Percentiles rank a stretch among this genome's conserved stretches.
phyloP scores from a whole-genome alignment of 2,329 filamentous ascomycete species.

The Fusarium goolgardi region DNA sequence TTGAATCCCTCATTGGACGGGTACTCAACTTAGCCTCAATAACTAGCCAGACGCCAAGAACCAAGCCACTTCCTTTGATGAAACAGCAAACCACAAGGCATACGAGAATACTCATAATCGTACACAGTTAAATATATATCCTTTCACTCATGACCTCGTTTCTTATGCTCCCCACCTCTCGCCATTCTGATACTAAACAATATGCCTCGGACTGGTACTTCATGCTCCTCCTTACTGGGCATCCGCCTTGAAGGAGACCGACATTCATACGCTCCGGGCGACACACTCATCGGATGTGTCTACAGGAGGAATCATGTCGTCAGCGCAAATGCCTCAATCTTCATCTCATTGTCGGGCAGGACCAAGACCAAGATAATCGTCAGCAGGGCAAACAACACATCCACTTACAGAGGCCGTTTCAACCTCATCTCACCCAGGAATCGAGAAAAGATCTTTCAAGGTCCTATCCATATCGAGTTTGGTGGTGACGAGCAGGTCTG shows the following conservation, averaged over 20 bases:
- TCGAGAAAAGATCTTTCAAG: slow-evolving; percentile 36
- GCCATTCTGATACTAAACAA: not conserved
- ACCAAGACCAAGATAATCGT: slow-evolving; percentile 44
- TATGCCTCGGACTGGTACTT: slow-evolving; percentile 14
- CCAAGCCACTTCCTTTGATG: not conserved
- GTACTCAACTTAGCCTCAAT: not conserved
- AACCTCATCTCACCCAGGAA: slow-evolving; percentile 36
- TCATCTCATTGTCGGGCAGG: slow-evolving; percentile 43
- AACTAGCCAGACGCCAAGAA: not conserved
- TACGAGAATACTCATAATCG: not conserved
- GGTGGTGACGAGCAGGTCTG: slow-evolving; percentile 35
- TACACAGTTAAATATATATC: no score
- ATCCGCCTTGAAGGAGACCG: slow-evolving; percentile 25
- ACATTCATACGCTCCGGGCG: slow-evolving; percentile 38
- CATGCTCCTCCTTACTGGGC: slow-evolving; percentile 7
- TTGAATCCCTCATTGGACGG: not conserved
- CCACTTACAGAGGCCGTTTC: slow-evolving; percentile 6
- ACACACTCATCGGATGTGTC: slow-evolving; percentile 47
- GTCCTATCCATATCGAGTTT: slow-evolving; percentile 45
- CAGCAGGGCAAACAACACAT: slow-evolving; percentile 1
- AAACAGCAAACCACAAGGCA: not conserved
- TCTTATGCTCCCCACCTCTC: no score
- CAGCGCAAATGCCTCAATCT: slow-evolving; percentile 40
- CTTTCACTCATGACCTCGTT: not conserved
- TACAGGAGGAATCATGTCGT: slow-evolving; percentile 40